Base-by-base conservation (phyloP, 225 moss, liverwort and hornwort species). In the Neckera pumila region DNA sequence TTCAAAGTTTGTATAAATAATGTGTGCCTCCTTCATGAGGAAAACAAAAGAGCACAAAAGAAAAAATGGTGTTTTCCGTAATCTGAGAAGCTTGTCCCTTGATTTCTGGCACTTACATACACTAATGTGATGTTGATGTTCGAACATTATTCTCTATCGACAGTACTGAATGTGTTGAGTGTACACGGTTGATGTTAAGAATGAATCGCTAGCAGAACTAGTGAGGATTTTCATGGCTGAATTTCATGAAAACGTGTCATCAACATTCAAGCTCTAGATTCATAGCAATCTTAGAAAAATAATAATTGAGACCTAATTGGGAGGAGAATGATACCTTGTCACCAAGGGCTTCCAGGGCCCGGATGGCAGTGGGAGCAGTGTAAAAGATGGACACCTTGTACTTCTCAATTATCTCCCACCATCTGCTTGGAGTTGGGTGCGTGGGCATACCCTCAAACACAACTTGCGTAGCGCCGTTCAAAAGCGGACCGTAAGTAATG, bases 341-440 rank as follows among this genome's bases (percentile, higher is more conserved):
- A 57, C 93, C 93, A 25, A 90, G 66, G 42, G 93, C 93, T 77
- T 93, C 82, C 76, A 98, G 87, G 69, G 98, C 96, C 47, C 98
- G 92, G 25, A 98, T 98, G 80, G 96, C 95, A 22, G 98, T 98
- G 58, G 98, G 98, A 14, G 98, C 96, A 43, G 98, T 98, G 86
- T 98, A 98, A 85, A 98, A 97, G 87, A 95, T 96, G 84, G 90
- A 92, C 72, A 98, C 96, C 76, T 95, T 93, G 89, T 95, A 95
- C 90, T 98, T 98, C 82, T 97, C 98, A 51, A 98, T 94, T 31
- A 98, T 96, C 82, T 96, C 93, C 96, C 96, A 98, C 91, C 96
- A 96, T 45, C 98, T 91, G 58, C 98, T 94, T 34, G 94, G 95
- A 89, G 91, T 93, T 71, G 98, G 98, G 76, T 98, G 89, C 78